Base-by-base conservation (phyloP, 2,329 filamentous ascomycete species). In the Mycogone perniciosa region DNA sequence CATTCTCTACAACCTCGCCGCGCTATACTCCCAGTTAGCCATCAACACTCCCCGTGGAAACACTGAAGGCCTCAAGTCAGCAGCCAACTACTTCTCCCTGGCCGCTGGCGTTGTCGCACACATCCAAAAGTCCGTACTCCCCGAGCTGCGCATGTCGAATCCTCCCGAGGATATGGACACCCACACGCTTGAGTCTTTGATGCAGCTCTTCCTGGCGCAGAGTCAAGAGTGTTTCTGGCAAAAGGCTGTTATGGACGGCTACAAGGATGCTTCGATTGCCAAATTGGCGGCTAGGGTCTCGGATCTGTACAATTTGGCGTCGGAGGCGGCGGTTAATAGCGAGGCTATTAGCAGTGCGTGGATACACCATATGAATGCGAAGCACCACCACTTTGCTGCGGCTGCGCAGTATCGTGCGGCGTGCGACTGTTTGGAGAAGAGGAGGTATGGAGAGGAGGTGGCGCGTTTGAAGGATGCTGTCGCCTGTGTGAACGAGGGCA, bases 151-250 rank as follows among this genome's bases (percentile, higher is more conserved):
- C 52, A 81, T 80, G 73, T 80, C 87, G 2, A 82, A 86, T 10
- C 89, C 91, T 0, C 91, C 93, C 1, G 93, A 97, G 64, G 93
- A 99, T 64, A 95, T 99, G 90, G 93, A 99, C 61, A 79, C 82
- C 46, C 80, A 88, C 62, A 96, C 91, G 0, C 75, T 99, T 44
- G 87, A 92, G 60, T 89, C 88, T 47, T 71, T 97, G 42, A 81
- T 88, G 59, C 82, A 92, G 65, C 76, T 99, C 31, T 82, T 95
- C 66, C 77, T 99, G 7, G 92, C 91, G 1, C 90, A 99, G 66
- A 91, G 87, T 30, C 93, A 99, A 64, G 93, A 99, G 71, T 97
- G 91, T 65, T 97, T 93, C 69, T 99, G 93, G 93, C 87, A 93
- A 60, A 97, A 96, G 66, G 92, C 93, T 1, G 91, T 95, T 52